Conservation (phyloP, 441 rosid species). For the Breynia disticha region DNA sequence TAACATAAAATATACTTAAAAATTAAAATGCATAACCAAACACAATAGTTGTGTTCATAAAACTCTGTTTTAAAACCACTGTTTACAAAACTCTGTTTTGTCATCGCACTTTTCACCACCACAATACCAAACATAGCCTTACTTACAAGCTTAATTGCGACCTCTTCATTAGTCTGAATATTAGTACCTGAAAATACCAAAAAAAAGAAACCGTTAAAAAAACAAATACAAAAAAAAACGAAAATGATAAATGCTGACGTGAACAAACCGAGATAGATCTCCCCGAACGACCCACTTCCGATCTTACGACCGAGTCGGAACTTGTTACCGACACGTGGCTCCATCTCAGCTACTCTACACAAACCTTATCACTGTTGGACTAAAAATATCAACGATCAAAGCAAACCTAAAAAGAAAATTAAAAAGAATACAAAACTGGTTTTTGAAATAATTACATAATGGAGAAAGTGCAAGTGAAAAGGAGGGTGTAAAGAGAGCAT, state of each 20-base stretch:
- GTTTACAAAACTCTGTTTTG: no score
- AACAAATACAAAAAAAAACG: background rate
- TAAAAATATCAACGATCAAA: no score
- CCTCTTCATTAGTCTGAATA: constrained; percentile 82
- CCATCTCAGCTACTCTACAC: constrained; percentile 33
- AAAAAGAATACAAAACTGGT: no score
- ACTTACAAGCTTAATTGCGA: constrained; percentile 91
- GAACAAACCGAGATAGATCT: constrained; percentile 82
- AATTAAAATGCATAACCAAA: no score
- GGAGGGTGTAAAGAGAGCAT: no score
- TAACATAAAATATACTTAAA: no score
- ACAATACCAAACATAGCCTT: background rate
- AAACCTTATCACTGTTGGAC: no score
- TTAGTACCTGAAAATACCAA: constrained; percentile 45
- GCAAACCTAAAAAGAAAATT: no score
- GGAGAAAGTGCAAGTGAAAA: no score
- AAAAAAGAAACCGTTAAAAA: background rate
- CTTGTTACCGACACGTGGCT: constrained; percentile 83
- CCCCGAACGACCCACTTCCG: constrained; percentile 98
- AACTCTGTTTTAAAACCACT: no score
- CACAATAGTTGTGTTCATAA: no score
- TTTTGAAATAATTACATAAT: no score
- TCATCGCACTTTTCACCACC: background rate
- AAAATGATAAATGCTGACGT: constrained; percentile 1
- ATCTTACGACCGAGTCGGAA: constrained; percentile 86